Conservation (phyloP, 2,329 filamentous ascomycete species). For the Dothidotthia symphoricarpi region DNA sequence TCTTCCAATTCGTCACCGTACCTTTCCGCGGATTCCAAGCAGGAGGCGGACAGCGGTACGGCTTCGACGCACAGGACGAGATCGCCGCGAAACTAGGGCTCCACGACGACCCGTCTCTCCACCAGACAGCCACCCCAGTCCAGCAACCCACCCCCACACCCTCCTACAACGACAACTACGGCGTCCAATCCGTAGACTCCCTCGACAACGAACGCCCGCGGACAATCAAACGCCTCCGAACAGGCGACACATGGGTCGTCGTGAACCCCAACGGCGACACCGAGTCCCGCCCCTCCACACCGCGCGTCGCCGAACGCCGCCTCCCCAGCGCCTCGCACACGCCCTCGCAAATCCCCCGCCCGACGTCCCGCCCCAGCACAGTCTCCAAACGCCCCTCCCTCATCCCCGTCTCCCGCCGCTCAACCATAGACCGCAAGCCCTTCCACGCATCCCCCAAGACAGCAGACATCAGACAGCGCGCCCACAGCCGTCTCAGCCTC, state of each 20-base stretch:
- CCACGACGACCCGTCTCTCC: conserved; percentile 20
- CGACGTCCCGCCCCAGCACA: conserved; percentile 23
- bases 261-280: conserved; percentile 50
- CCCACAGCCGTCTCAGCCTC: conserved; percentile 33
- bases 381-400: conserved; percentile 41
- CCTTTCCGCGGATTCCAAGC: conserved; percentile 84
- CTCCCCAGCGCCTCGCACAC: conserved; percentile 21
- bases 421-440: conserved; percentile 24
- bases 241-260: conserved; percentile 51
- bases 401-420: conserved; percentile 46
- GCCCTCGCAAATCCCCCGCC: conserved; percentile 40
- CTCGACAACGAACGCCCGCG: conserved; percentile 45
- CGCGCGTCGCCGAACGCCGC: conserved; percentile 37
- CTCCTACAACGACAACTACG: conserved; percentile 53
- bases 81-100: conserved; percentile 25
- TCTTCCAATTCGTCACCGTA: conserved; percentile 77
- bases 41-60: conserved; percentile 73
- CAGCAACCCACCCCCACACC: conserved; percentile 52
- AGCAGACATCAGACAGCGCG: conserved; percentile 19
- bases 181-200: conserved; percentile 46
- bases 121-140: conserved; percentile 17
- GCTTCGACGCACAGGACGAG: conserved; percentile 47
- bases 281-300: conserved; percentile 54
- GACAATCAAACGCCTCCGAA: conserved; percentile 50
- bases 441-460: conserved; percentile 16